Conservation (phyloP, 768 basidiomycete genomes). For the Postia placenta region DNA sequence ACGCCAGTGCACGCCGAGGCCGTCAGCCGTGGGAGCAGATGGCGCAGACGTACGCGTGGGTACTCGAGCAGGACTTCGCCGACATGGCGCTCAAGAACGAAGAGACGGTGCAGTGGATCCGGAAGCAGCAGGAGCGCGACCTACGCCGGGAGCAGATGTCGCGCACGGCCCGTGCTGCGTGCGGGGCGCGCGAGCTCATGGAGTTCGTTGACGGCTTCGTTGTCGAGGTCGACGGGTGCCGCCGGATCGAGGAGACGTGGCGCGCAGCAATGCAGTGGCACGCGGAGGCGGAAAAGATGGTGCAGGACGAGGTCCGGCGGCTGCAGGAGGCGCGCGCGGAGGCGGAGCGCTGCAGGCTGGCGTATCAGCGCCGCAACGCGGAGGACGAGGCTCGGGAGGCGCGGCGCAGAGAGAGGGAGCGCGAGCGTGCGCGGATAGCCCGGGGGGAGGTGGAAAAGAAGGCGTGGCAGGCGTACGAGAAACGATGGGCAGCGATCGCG, state of each 20-base stretch:
- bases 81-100: conserved; percentile 37
- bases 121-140: conserved; percentile 43
- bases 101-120: conserved; percentile 62
- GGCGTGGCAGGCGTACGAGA: conserved; percentile 62
- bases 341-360: conserved; percentile 16
- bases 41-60: conserved; percentile 31
- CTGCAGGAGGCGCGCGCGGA: conserved; percentile 16
- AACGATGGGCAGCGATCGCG: conserved; percentile 50
- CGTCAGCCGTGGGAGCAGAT: conserved; percentile 16
- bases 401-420: conserved; percentile 31
- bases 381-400: conserved; percentile 31
- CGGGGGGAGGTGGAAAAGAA: conserved; percentile 41
- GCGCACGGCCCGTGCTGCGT: conserved; percentile 11
- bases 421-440: conserved; percentile 36
- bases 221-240: conserved; percentile 50
- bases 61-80: conserved; percentile 46
- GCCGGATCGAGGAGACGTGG: conserved; percentile 25
- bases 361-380: conserved; percentile 34
- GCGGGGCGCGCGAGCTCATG: conserved; percentile 36
- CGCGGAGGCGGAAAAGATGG: conserved; percentile 13
- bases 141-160: conserved; percentile 10
- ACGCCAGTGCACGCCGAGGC: conserved; percentile 5
- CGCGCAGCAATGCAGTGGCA: conserved; percentile 6
- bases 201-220: conserved; percentile 47
- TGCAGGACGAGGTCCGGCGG: conserved; percentile 20